Percentiles rank a stretch among this genome's conserved stretches.
Conservation (phyloP, 331 rosid genomes). For the Erythrophleum ivorense region DNA sequence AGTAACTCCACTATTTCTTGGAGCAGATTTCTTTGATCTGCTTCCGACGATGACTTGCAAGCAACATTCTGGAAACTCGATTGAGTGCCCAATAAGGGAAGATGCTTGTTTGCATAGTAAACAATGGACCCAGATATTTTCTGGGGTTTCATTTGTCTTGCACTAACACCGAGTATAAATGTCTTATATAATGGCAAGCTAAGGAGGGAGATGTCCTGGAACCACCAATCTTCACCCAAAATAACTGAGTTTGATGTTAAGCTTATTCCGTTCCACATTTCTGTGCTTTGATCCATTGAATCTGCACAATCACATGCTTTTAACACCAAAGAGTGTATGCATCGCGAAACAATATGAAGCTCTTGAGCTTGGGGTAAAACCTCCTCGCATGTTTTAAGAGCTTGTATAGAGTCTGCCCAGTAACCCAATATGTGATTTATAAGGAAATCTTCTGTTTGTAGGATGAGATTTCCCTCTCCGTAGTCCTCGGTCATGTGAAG, state of each 20-base stretch:
- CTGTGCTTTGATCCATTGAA: slow-evolving; percentile 49
- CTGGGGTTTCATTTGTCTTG: slow-evolving; percentile 65
- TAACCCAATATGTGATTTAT: slow-evolving; percentile 56
- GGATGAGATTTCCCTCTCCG: slow-evolving; percentile 75
- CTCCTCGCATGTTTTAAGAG: slow-evolving; percentile 79
- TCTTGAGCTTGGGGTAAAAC: slow-evolving; percentile 72
- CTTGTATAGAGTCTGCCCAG: slow-evolving; percentile 80
- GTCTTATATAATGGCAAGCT: slow-evolving; percentile 66
- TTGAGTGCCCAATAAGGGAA: slow-evolving; percentile 66
- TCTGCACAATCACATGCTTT: slow-evolving; percentile 63
- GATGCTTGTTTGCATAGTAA: slow-evolving; percentile 69
- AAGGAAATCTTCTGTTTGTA: slow-evolving; percentile 68
- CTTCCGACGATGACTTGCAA: slow-evolving; percentile 54
- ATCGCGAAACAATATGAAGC: slow-evolving; percentile 73
- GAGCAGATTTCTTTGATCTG: slow-evolving; percentile 71
- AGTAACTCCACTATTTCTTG: slow-evolving; percentile 76
- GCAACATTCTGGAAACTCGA: slow-evolving; percentile 47
- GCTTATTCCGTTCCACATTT: slow-evolving; percentile 75
- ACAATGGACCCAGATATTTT: slow-evolving; percentile 73
- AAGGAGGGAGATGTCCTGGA: slow-evolving; percentile 66
- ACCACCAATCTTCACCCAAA: slow-evolving; percentile 88
- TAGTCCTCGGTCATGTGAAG: slow-evolving; percentile 78
- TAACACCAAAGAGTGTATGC: slow-evolving; percentile 76
- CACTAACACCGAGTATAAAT: slow-evolving; percentile 60
- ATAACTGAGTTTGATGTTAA: slow-evolving; percentile 43